These are phyloP conservation scores for Quercus tomentella DNA, from an alignment of 331 rosid genomes.

Conservation along the genomic window DNA sequence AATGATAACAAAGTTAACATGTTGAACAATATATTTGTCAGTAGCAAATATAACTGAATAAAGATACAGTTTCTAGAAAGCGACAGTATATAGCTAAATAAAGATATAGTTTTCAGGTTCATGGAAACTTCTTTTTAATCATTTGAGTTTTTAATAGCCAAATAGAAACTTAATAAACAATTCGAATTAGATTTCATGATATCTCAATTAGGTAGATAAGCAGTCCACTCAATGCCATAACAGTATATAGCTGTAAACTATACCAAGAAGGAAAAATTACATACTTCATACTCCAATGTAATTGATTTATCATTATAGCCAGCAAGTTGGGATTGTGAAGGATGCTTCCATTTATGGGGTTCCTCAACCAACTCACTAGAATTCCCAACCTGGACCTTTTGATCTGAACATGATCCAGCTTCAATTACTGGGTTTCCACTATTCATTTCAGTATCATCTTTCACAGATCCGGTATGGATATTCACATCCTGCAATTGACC, in stretches of 20 bases:
- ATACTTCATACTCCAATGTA: constrained; percentile 28
- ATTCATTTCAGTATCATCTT: constrained; percentile 1
- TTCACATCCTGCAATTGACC: neutral
- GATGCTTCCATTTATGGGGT: neutral
- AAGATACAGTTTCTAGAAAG: no score
- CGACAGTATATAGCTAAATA: no score
- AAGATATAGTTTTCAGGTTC: no score
- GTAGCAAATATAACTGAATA: neutral
- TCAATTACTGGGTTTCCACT: neutral
- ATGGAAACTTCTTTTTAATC: no score
- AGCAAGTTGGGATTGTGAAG: neutral
- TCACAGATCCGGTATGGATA: neutral
- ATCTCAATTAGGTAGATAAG: neutral
- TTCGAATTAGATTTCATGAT: no score
- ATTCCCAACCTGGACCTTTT: neutral
- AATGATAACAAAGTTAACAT: neutral
- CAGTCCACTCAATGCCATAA: neutral
- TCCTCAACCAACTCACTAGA: neutral
- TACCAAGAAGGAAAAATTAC: constrained; percentile 14
- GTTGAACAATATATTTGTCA: neutral
- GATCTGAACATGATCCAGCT: constrained; percentile 2
- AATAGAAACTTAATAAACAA: no score
- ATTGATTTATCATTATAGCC: neutral
- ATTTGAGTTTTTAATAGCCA: no score
- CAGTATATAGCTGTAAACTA: neutral